phyloP scores from a whole-genome alignment of 306 rosid genomes.

The Sicyos baderoa region DNA sequence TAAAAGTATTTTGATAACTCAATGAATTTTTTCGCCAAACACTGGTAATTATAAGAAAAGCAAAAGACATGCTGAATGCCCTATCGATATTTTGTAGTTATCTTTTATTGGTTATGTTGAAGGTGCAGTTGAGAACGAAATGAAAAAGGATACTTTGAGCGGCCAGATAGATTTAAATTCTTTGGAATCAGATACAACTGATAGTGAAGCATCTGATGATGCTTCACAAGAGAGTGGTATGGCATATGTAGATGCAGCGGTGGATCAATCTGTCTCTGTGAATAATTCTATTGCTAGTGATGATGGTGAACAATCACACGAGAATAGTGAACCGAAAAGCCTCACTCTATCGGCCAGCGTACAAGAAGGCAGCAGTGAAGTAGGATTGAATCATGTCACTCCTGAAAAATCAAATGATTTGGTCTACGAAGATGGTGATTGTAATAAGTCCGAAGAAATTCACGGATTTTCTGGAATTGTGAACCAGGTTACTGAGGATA shows the following conservation, averaged over 20 bases:
- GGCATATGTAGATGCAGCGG: slow-evolving; percentile 18
- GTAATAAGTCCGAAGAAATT: slow-evolving; percentile 20
- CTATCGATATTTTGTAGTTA: slow-evolving; percentile 16
- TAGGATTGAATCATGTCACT: slow-evolving; percentile 5
- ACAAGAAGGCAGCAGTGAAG: slow-evolving; percentile 25
- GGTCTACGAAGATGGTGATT: slow-evolving; percentile 21
- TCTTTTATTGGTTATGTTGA: slow-evolving; percentile 18
- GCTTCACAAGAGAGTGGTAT: slow-evolving; percentile 15
- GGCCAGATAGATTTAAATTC: slow-evolving; percentile 12
- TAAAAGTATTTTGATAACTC: neutral
- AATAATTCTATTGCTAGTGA: slow-evolving; percentile 16
- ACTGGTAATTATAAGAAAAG: neutral
- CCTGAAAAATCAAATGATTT: slow-evolving; percentile 27
- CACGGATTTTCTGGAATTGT: slow-evolving; percentile 10
- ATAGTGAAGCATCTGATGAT: slow-evolving; percentile 20
- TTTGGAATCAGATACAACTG: slow-evolving; percentile 14
- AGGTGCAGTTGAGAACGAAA: slow-evolving; percentile 35
- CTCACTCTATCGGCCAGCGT: slow-evolving; percentile 9
- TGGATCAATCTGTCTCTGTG: slow-evolving; percentile 20
- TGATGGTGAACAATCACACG: slow-evolving; percentile 14
- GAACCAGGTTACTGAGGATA: slow-evolving; percentile 19
- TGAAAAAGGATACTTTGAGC: slow-evolving; percentile 17
- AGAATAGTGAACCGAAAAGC: slow-evolving; percentile 21
- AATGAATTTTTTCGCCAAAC: neutral
- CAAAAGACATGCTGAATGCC: neutral